Conservation (phyloP, 768 basidiomycete species). For the Suillus tomentosus region DNA sequence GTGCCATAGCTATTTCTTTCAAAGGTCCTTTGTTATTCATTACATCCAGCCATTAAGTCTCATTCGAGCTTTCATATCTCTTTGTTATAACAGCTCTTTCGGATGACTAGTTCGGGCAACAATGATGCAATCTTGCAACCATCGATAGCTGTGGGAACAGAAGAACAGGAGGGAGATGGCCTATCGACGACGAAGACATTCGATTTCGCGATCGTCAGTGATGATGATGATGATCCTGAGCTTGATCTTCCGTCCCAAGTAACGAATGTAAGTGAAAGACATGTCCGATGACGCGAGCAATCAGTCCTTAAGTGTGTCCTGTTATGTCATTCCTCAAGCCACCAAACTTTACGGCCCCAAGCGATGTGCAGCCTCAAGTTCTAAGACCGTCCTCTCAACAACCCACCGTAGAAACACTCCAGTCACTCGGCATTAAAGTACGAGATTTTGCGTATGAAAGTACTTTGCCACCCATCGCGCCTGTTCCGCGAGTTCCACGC, state of each 20-base stretch:
- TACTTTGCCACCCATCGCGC: slow-evolving; percentile 59
- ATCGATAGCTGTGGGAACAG: slow-evolving; percentile 11
- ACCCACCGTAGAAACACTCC: slow-evolving; percentile 36
- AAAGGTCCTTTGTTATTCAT: slow-evolving; percentile 4
- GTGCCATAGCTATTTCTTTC: slow-evolving; percentile 4
- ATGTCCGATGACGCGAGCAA: slow-evolving; percentile 29
- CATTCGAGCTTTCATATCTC: slow-evolving; percentile 3
- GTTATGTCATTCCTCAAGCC: slow-evolving; percentile 27
- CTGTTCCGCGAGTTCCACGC: slow-evolving; percentile 47
- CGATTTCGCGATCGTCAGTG: slow-evolving; percentile 10
- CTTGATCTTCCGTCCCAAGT: slow-evolving; percentile 27
- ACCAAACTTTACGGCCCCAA: slow-evolving; percentile 22
- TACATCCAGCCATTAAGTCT: neutral
- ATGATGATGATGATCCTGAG: slow-evolving; percentile 21
- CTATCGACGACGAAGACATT: slow-evolving; percentile 6
- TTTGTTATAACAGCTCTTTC: slow-evolving; percentile 6
- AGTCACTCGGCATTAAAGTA: slow-evolving; percentile 42
- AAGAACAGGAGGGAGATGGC: slow-evolving; percentile 7
- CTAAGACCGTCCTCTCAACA: slow-evolving; percentile 29
- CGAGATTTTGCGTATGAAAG: slow-evolving; percentile 72
- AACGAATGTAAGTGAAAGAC: slow-evolving; percentile 39
- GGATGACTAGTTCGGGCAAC: slow-evolving; percentile 22
- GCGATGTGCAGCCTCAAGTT: slow-evolving; percentile 3
- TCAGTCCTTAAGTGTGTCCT: slow-evolving; percentile 35
- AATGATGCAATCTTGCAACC: slow-evolving; percentile 10